Base-by-base conservation (phyloP, 208 protist genomes). In the Angomonas ambiguus region DNA sequence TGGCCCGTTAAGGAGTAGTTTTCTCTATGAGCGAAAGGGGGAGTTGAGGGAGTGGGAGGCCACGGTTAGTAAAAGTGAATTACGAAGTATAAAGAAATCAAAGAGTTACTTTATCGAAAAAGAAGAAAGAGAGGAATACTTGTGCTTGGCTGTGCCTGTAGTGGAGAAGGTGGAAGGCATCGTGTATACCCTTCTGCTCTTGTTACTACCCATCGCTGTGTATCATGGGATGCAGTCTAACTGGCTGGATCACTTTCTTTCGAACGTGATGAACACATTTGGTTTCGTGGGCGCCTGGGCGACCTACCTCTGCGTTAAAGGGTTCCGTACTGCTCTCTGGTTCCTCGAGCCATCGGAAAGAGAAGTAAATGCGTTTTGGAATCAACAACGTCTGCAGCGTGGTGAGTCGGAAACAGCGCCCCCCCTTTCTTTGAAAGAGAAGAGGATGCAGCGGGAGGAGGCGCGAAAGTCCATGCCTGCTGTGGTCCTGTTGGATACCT, bases 141-240 rank as follows among this genome's bases (percentile, higher is more conserved):
- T 62, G 25, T n/a, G 42, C 53, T n/a, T n/a, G 16, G 72, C 80
- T 2, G 58, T 84, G 61, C 84, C 77, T 64, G 53, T 85, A 25
- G 92, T 92, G 61, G 87, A 81, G 55, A 77, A 71, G 20, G 24
- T 58, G 18, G 87, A 96, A 59, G 82, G 86, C 22, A 68, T 87
- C 28, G 53, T 77, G 42, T 94, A 93, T 71, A 89, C 85, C 13
- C 35, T 81, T 32, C 48, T 92, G 10, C 60, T 93, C 6, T 27
- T 96, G 35, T 18, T 83, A 2, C 71, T 93, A 10, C 91, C 91
- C 2, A 28, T 71, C 0, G 30, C 82, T 0, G 42, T 92, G 2
- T 96, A 96, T 76, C 83, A 82, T 55, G 64, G 63, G 13, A 72
- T 92, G 16, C 87, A 93, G 64, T 86, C 72, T 67, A 82, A 90